Evolutionary conservation across 345 rosid species (phyloP).

Genomic region (Populus davidiana): DNA sequence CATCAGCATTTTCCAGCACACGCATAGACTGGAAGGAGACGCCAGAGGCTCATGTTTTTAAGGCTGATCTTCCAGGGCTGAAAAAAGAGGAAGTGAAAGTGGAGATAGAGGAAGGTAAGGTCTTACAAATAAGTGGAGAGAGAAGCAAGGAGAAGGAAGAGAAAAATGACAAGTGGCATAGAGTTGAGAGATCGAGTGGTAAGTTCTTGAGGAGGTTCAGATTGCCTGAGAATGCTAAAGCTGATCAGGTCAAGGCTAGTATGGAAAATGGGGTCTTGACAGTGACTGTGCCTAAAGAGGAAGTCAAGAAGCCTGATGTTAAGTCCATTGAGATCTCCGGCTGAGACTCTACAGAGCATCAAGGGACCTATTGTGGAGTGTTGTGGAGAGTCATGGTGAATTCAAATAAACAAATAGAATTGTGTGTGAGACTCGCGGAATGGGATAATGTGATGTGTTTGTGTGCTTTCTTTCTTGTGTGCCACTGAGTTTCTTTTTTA

Average conservation of each 20-base stretch:
- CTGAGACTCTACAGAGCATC: background rate
- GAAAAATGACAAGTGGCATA: constrained; percentile 9
- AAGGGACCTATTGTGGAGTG: background rate
- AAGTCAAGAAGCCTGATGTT: background rate
- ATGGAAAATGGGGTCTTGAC: constrained; percentile 9
- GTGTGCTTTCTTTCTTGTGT: background rate
- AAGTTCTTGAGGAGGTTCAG: constrained; percentile 10
- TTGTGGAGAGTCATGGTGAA: background rate
- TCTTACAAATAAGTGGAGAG: constrained; percentile 10
- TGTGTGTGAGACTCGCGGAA: background rate
- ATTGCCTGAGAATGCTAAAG: constrained; percentile 11
- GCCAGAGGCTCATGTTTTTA: background rate
- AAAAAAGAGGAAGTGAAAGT: constrained; percentile 9
- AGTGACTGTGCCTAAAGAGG: background rate
- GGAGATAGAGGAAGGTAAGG: constrained; percentile 4
- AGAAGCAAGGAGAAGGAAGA: constrained; percentile 3
- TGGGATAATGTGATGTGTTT: background rate
- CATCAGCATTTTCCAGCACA: background rate
- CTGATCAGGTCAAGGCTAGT: background rate
- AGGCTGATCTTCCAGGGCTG: constrained; percentile 7
- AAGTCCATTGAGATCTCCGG: background rate
- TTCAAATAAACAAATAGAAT: background rate
- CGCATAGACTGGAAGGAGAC: constrained; percentile 8
- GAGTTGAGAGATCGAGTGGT: background rate
- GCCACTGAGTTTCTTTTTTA: background rate